Percentiles rank a stretch among this genome's conserved stretches.
Conservation (phyloP, 495 filamentous ascomycete genomes). For the Pseudoneurospora amorphoporcata region DNA sequence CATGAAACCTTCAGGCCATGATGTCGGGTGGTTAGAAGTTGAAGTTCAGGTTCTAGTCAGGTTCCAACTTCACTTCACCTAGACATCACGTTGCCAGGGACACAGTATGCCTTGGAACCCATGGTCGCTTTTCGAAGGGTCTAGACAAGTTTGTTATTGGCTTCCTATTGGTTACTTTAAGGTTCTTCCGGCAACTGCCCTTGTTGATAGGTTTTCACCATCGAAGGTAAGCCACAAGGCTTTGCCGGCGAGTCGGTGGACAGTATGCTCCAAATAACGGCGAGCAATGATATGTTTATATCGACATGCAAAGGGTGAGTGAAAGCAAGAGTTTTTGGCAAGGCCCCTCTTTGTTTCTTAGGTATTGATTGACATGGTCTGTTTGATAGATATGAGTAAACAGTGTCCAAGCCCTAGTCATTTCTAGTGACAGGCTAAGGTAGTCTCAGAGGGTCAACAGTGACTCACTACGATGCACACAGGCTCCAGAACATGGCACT, state of each 20-base stretch:
- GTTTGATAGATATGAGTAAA: not conserved
- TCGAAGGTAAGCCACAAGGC: not conserved
- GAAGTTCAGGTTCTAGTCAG: not conserved
- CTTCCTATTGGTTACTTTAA: not conserved
- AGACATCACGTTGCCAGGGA: not conserved
- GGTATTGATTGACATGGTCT: not conserved
- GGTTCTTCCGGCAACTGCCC: not conserved
- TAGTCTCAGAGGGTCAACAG: not conserved
- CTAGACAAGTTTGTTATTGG: not conserved
- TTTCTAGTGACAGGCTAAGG: not conserved
- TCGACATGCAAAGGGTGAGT: not conserved
- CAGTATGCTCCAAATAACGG: not conserved
- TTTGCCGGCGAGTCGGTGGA: not conserved
- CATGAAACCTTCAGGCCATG: not conserved
- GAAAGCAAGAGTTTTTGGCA: not conserved
- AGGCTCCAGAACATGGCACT: too few species aligned
- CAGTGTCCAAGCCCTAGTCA: not conserved
- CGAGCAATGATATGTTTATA: not conserved
- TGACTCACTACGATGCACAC: too few species aligned
- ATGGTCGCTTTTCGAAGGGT: not conserved
- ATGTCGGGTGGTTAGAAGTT: not conserved
- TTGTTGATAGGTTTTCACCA: not conserved
- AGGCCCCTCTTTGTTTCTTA: not conserved
- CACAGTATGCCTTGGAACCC: not conserved
- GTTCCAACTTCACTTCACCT: not conserved